Evolutionary conservation across 2,329 filamentous ascomycete genomes (phyloP), one percentile per base, ranked within the genome.

Genomic region (Aspergillus jensenii): DNA sequence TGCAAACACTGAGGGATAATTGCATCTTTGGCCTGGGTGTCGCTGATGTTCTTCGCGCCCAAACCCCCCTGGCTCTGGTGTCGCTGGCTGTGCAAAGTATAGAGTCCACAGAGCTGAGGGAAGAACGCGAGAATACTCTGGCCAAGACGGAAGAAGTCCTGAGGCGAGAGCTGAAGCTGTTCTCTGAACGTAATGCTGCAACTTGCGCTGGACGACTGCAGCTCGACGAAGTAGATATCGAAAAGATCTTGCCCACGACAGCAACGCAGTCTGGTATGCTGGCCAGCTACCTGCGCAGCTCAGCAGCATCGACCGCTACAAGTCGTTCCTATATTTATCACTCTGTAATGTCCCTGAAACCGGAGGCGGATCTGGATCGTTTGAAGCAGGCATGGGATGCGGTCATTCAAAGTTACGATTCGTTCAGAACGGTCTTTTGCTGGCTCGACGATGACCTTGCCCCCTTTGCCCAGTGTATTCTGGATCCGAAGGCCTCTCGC

Each of bases 211-310:
- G 67, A 58, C 59, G 56, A 49, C 55, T 67, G 27, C 50, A 58
- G 33, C 3, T 69, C 19, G 44, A 23, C 6, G 33, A 57, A 11
- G 51, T 54, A 6, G 58, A 66, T 3, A 65, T 75, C 6, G 59
- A 69, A 15, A 64, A 65, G 44, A 59, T 74, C 12, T 60, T 75
- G 6, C 73, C 73, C 4, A 66, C 71, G 9, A 75, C 73, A 2
- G 67, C 63, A 44, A 73, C 69, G 2, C 71, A 74, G 50, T 74
- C 71, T 44, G 71, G 72, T 51, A 66, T 74, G 63, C 62, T 74
- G 7, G 61, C 73, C 4, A 75, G 73, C 52, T 73, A 74, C 47
- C 41, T 70, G 11, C 65, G 67, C 7, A 67, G 63, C 43, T 64
- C 55, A 7, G 55, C 60, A 1, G 59, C 63, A 40, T 37, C 41